Evolutionary conservation across 2,329 filamentous ascomycete genomes (phyloP).

Genomic region (Tolypocladium album): DNA sequence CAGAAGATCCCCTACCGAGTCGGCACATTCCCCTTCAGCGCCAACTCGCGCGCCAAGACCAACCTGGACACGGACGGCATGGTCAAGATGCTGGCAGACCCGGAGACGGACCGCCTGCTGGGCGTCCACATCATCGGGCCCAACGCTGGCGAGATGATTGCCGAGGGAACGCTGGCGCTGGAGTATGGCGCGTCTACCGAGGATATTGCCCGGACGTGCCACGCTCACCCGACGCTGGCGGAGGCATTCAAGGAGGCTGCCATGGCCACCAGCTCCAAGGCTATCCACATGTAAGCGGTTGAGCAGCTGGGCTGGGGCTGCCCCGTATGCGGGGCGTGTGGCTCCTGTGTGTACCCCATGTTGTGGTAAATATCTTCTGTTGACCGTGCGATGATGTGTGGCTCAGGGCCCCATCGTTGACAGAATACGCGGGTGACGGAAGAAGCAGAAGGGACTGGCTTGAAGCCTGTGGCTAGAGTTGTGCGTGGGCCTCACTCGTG

Average conservation of each 20-base stretch:
- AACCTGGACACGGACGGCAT: constrained; percentile 92
- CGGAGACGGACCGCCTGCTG: constrained; percentile 89
- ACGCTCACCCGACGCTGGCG: constrained; percentile 90
- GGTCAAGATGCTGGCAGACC: constrained; percentile 95
- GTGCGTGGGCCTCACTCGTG: neutral
- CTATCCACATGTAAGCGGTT: constrained; percentile 74
- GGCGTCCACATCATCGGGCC: constrained; percentile 95
- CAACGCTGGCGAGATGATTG: constrained; percentile 98
- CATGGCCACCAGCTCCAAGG: constrained; percentile 92
- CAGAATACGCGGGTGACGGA: neutral
- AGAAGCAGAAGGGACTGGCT: neutral
- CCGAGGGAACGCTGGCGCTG: constrained; percentile 85
- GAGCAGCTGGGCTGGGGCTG: neutral
- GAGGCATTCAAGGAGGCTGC: constrained; percentile 99
- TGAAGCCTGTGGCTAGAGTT: neutral
- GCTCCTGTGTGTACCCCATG: neutral
- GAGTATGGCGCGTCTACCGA: constrained; percentile 95
- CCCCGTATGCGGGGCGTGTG: neutral
- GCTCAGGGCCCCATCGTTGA: neutral
- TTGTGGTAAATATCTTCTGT: neutral
- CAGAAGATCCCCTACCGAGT: constrained; percentile 84
- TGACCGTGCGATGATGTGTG: neutral
- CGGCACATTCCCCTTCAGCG: constrained; percentile 92
- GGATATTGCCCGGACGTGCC: constrained; percentile 88
- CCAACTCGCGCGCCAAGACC: constrained; percentile 98